These are phyloP conservation scores for Fusarium newnesense DNA, from an alignment of 2,329 filamentous ascomycete species.

Conservation along the genomic window DNA sequence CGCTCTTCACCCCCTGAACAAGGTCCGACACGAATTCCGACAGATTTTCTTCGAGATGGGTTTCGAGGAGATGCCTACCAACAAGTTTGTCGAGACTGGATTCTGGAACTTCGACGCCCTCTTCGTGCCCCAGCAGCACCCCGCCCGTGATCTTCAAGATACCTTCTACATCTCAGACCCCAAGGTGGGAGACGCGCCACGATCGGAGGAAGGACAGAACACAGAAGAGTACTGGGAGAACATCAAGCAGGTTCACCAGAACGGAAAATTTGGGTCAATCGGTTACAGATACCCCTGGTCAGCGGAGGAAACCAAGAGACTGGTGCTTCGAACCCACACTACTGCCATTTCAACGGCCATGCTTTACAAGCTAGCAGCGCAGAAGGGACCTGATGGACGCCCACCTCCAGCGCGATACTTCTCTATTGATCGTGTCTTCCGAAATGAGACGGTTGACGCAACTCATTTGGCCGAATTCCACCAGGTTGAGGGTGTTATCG, in stretches of 20 bases:
- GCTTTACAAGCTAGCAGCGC: slow-evolving; percentile 86
- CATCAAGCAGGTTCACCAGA: slow-evolving; percentile 85
- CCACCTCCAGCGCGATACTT: slow-evolving; percentile 87
- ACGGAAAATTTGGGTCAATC: slow-evolving; percentile 92
- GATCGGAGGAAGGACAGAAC: slow-evolving; percentile 68
- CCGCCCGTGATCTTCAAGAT: slow-evolving; percentile 95
- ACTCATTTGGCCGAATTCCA: slow-evolving; percentile 99
- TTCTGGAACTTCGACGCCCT: slow-evolving; percentile 99
- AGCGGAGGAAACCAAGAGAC: slow-evolving; percentile 82
- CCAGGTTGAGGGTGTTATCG: slow-evolving; percentile 98
- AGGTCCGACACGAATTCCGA: slow-evolving; percentile 94
- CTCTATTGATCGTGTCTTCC: slow-evolving; percentile 97
- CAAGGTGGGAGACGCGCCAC: slow-evolving; percentile 75
- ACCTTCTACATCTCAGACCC: slow-evolving; percentile 99
- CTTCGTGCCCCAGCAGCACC: slow-evolving; percentile 95
- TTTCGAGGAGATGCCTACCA: slow-evolving; percentile 97
- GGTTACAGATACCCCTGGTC: slow-evolving; percentile 97
- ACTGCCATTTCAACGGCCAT: slow-evolving; percentile 92
- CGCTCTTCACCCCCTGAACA: slow-evolving; percentile 80
- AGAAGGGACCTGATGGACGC: slow-evolving; percentile 77
- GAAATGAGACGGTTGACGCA: slow-evolving; percentile 96
- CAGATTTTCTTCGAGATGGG: slow-evolving; percentile 99
- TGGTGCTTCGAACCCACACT: slow-evolving; percentile 96
- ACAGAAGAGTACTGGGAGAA: slow-evolving; percentile 91
- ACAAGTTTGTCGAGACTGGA: slow-evolving; percentile 91